Evolutionary conservation across 2,329 filamentous ascomycete genomes (phyloP), one percentile per base, ranked within the genome.

Genomic region (Botrytis aclada): DNA sequence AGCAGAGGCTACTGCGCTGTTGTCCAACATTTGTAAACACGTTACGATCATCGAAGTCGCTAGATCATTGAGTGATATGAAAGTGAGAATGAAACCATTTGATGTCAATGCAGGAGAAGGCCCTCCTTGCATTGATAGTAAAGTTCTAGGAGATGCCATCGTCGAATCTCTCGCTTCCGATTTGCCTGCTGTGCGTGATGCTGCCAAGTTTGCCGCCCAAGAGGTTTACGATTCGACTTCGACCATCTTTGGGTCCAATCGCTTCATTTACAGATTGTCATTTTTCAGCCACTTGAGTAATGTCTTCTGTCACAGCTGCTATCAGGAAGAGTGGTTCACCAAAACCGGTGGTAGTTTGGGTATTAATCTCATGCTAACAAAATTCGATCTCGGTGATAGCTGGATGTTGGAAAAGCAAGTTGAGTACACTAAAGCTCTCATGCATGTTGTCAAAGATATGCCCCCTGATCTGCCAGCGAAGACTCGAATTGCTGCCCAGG

Each of bases 371-470:
- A 84, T 99, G 73, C 90, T 95, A 45, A 95, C 93, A 3, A 92
- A 95, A 77, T 85, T 98, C 72, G 90, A 95, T 70, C 86, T 99
- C 64, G 94, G 94, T 60, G 93, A 97, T 78, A 81, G 85, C 1
- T 99, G 96, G 94, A 86, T 99, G 47, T 86, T 89, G 32, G 88
- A 91, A 20, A 92, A 94, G 77, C 94, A 98, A 80, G 88, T 92
- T 70, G 94, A 98, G 73, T 95, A 98, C 77, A 91, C 96, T 73
- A 90, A 93, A 69, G 93, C 95, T n/a, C 85, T 99, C 72, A 91
- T 97, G 83, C 98, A 97, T 82, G 95, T 99, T 76, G 94, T 99
- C 84, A 99, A 99, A 83, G 96, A 99, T 80, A 98, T 98, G 88
- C 96, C 97, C 0, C 89, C 93, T 72, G 96, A 99, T 81, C 87